Evolutionary conservation across 208 protist species (phyloP), one percentile per base, ranked within the genome.

Genomic region (Leishmania mexicana): DNA sequence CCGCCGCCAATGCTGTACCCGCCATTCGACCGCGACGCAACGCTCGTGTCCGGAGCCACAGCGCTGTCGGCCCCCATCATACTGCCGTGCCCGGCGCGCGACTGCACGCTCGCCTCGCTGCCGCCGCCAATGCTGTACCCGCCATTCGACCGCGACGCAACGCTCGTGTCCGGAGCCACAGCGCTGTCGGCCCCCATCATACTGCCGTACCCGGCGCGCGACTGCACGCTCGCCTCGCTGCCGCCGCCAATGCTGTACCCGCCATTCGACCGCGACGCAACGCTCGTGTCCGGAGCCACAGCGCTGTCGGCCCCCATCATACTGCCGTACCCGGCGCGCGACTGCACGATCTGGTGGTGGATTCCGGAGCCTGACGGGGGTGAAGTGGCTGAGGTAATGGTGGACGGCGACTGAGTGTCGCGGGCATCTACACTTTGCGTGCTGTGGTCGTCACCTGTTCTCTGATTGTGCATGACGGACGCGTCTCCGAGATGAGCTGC

Each of bases 301-400:
- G 65, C 67, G 70, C 28, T 47, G 31, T 31, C 19, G 62, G 17
- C 58, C 21, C 71, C 74, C 81, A 84, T 73, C 74, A 84, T 0
- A 67, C 81, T 84, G 76, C 81, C 76, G 76, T 85, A 81, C 38
- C 76, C 81, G 38, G 54, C 75, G 45, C 51, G 57, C 58, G 47
- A 67, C n/a, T 35, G 57, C 11, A 21, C 47, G 72, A 6, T 71
- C 5, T 40, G 11, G 17, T 62, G 57, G 19, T 24, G 5, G 15
- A 0, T 13, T 7, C 6, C 11, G 6, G 21, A 5, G 17, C 24
- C 5, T 7, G 8, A 62, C 0, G 10, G 19, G 5, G 19, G 21
- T n/a, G 24, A n/a, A 13, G 57, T 10, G 21, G 57, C 17, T 8
- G 64, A 7, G 4, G 11, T 70, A 0, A 10, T 6, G 11, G 7